phyloP scores from a whole-genome alignment of 768 basidiomycete genomes.

The Cubamyces lactineus region DNA sequence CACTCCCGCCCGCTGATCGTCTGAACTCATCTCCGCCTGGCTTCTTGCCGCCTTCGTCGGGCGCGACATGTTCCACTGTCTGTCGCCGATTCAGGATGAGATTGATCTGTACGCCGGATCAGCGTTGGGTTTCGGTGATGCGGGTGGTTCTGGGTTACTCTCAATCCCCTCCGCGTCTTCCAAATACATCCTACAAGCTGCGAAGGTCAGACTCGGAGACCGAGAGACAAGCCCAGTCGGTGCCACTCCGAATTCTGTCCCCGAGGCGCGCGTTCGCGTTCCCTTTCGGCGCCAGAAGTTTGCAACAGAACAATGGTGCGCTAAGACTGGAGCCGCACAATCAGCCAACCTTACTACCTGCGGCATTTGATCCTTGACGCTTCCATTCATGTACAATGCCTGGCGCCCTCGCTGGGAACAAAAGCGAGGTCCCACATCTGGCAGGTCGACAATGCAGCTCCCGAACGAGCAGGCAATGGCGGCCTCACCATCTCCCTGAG shows the following conservation, averaged over 20 bases:
- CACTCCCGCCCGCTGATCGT: not conserved
- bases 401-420: constrained; percentile 5
- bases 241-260: not conserved
- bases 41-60: too few relatives aligned
- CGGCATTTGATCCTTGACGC: constrained; percentile 8
- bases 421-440: constrained; percentile 15
- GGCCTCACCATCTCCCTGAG: constrained; percentile 10
- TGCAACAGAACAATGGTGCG: constrained; percentile 15
- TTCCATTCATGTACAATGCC: constrained; percentile 14
- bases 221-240: too few relatives aligned
- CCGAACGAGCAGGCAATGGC: constrained; percentile 16
- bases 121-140: too few relatives aligned
- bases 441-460: constrained; percentile 18
- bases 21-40: not conserved
- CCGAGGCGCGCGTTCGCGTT: not conserved
- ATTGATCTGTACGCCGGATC: too few relatives aligned
- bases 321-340: too few relatives aligned
- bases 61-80: too few relatives aligned
- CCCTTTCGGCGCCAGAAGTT: constrained; percentile 3
- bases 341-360: not conserved
- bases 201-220: too few relatives aligned
- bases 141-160: too few relatives aligned
- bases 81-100: too few relatives aligned
- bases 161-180: too few relatives aligned
- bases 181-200: too few relatives aligned